phyloP scores from a whole-genome alignment of 2,329 filamentous ascomycete genomes.

The Neurospora sp. region DNA sequence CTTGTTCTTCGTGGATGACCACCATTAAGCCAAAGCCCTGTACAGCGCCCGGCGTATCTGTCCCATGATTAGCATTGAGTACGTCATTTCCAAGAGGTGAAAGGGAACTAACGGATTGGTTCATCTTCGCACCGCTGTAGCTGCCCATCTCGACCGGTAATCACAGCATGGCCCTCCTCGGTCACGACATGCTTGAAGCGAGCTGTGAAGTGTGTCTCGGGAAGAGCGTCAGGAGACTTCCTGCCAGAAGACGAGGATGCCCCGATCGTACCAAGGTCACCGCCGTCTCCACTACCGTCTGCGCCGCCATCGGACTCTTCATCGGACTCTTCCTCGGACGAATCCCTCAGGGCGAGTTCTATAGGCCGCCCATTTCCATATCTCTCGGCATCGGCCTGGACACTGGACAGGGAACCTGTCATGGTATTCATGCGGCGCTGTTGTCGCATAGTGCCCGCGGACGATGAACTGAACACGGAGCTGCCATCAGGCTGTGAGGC shows the following conservation, averaged over 20 bases:
- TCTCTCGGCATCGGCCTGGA: constrained; percentile 34
- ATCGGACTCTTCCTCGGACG: constrained; percentile 18
- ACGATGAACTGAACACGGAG: neutral
- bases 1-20: constrained; percentile 59
- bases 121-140: constrained; percentile 83
- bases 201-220: constrained; percentile 49
- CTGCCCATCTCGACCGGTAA: constrained; percentile 65
- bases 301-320: constrained; percentile 10
- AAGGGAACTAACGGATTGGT: constrained; percentile 49
- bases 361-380: constrained; percentile 26
- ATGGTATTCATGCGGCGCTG: constrained; percentile 25
- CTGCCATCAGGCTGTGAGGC: constrained; percentile 1
- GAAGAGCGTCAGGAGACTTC: constrained; percentile 6
- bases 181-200: constrained; percentile 73
- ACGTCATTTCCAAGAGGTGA: neutral
- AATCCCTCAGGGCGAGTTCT: constrained; percentile 14
- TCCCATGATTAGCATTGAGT: neutral
- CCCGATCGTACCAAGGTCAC: neutral
- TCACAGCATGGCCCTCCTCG: constrained; percentile 68
- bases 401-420: constrained; percentile 32
- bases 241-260: constrained; percentile 6
- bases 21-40: constrained; percentile 73
- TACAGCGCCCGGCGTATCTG: constrained; percentile 64
- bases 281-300: neutral
- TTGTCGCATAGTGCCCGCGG: constrained; percentile 1